Evolutionary conservation across 768 basidiomycete genomes (phyloP).

Genomic region (Lyophyllum shimeji): DNA sequence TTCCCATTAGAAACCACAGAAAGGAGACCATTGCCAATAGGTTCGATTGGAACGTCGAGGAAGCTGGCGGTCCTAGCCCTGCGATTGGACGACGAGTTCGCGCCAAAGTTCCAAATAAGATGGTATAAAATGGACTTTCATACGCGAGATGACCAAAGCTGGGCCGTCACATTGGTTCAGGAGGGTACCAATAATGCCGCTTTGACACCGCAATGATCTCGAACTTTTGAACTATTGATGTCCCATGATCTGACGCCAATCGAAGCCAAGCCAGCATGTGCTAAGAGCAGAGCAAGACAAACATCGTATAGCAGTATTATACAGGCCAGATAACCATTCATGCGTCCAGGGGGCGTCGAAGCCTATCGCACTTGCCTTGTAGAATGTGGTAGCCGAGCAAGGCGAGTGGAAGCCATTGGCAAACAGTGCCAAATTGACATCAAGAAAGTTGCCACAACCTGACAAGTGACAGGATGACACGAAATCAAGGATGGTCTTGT

Average conservation of each 20-base stretch:
- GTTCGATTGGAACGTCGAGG: background rate
- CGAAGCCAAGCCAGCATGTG: background rate
- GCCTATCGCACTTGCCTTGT: background rate
- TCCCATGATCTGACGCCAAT: background rate
- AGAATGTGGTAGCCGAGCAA: background rate
- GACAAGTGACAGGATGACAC: slow-evolving; percentile 4
- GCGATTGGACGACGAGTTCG: background rate
- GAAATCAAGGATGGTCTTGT: background rate
- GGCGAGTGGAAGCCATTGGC: background rate
- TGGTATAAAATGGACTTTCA: background rate
- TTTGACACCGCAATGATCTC: background rate
- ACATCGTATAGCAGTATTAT: background rate
- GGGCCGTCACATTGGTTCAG: background rate
- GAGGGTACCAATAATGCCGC: background rate
- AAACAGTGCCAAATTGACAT: background rate
- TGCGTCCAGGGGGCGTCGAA: background rate
- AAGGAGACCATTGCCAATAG: background rate
- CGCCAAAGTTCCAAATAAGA: background rate
- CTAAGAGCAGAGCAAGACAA: background rate
- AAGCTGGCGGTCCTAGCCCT: background rate
- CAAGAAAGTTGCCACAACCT: background rate
- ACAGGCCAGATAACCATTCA: background rate
- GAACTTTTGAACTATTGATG: background rate
- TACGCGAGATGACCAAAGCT: background rate
- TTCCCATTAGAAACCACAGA: background rate